Conservation (phyloP, 2,329 filamentous ascomycete species). For the Pezicula neosporulosa region DNA sequence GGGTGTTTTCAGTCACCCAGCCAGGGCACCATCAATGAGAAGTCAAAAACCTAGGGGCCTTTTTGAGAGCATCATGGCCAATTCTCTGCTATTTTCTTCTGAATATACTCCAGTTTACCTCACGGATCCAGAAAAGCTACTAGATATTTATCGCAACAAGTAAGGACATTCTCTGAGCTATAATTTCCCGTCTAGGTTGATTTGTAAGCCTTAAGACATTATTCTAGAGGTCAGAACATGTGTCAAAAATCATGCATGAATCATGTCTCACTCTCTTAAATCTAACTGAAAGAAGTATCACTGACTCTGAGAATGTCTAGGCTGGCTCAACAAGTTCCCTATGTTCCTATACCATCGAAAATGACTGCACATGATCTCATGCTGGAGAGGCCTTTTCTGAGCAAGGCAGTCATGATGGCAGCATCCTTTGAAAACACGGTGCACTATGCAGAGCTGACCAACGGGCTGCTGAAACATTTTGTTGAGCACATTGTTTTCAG, state of each 20-base stretch:
- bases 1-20: no score
- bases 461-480: constrained; percentile 3
- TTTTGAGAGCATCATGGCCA: not conserved
- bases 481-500: constrained; percentile 2
- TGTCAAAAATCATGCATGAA: no score
- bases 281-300: no score
- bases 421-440: constrained; percentile 5
- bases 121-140: constrained; percentile 5
- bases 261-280: no score
- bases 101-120: not conserved
- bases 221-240: no score
- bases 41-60: not conserved
- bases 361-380: constrained; percentile 1
- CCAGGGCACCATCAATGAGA: not conserved
- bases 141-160: constrained; percentile 3
- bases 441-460: constrained; percentile 1
- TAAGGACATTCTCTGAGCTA: no score
- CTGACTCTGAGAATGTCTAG: no score
- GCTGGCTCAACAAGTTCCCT: constrained; percentile 5
- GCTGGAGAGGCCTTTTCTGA: constrained; percentile 8
- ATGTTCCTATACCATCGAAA: constrained; percentile 2
- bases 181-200: no score
- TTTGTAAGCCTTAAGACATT: no score
- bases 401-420: constrained; percentile 5
- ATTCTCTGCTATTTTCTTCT: not conserved